These are phyloP conservation scores for Colletotrichum eremochloae DNA, from an alignment of 2,329 filamentous ascomycete species.

Conservation along the genomic window DNA sequence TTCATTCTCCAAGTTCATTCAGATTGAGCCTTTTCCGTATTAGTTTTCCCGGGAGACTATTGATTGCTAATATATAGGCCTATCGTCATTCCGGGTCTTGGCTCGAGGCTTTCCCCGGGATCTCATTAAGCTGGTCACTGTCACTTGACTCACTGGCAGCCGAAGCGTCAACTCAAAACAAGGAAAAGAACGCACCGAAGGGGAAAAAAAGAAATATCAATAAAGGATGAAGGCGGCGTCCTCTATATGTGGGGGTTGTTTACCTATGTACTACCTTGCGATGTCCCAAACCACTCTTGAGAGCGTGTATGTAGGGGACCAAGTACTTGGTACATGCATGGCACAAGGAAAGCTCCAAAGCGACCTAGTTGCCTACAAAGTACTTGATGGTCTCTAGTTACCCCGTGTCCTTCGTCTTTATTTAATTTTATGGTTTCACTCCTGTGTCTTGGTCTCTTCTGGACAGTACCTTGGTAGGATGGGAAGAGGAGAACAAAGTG, in stretches of 20 bases:
- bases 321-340: too few relatives aligned
- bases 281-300: not conserved
- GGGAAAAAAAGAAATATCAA: not conserved
- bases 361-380: not conserved
- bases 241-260: not conserved
- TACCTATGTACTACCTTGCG: not conserved
- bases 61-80: not conserved
- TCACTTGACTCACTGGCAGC: not conserved
- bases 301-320: too few relatives aligned
- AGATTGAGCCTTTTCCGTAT: not conserved
- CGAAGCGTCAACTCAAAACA: not conserved
- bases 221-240: not conserved
- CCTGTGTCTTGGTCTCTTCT: not conserved
- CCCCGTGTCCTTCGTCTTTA: too few relatives aligned
- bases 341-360: not conserved
- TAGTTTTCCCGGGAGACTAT: constrained; percentile 2
- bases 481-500: not conserved
- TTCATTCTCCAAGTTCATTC: not conserved
- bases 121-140: not conserved
- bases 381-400: not conserved
- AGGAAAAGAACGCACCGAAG: not conserved
- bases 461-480: too few relatives aligned
- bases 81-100: not conserved
- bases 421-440: too few relatives aligned
- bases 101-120: constrained; percentile 13